Conservation (phyloP, 495 filamentous ascomycete genomes). For the Durotheca rogersii region DNA sequence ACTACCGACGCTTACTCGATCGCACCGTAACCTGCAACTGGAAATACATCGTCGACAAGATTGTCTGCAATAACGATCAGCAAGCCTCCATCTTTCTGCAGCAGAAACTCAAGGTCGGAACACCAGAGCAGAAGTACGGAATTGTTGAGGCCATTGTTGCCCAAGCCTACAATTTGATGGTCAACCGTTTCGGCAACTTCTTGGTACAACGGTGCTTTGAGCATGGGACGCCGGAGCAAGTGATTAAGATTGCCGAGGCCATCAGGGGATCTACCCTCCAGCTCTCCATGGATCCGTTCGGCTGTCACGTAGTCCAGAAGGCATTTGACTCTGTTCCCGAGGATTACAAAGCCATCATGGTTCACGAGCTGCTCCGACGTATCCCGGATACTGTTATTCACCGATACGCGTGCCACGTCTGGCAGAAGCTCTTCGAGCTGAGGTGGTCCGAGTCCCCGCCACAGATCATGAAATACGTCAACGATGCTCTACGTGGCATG, state of each 20-base stretch:
- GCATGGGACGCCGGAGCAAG: conserved; percentile 92
- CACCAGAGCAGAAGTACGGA: conserved; percentile 91
- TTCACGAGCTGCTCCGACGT: conserved; percentile 89
- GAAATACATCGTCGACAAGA: conserved; percentile 99
- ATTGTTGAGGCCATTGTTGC: conserved; percentile 96
- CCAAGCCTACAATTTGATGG: conserved; percentile 93
- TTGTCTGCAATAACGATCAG: conserved; percentile 98
- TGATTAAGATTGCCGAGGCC: conserved; percentile 89
- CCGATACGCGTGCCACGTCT: conserved; percentile 97
- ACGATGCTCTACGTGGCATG: conserved; percentile 92
- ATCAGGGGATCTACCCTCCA: conserved; percentile 93
- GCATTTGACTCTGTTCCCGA: conserved; percentile 97
- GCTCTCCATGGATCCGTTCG: conserved; percentile 97
- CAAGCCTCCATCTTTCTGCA: conserved; percentile 98
- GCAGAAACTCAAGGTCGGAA: conserved; percentile 97
- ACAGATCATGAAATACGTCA: conserved; percentile 98
- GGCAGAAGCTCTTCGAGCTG: conserved; percentile 99
- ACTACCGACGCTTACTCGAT: conserved; percentile 93
- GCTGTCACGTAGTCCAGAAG: conserved; percentile 97
- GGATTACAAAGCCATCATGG: conserved; percentile 97
- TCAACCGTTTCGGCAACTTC: conserved; percentile 98
- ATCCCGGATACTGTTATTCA: conserved; percentile 98
- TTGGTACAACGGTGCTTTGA: conserved; percentile 98
- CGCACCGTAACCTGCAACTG: conserved; percentile 97
- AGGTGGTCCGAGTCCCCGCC: conserved; percentile 93